phyloP scores from a whole-genome alignment of 345 rosid genomes.

The Clarkia xantiana region DNA sequence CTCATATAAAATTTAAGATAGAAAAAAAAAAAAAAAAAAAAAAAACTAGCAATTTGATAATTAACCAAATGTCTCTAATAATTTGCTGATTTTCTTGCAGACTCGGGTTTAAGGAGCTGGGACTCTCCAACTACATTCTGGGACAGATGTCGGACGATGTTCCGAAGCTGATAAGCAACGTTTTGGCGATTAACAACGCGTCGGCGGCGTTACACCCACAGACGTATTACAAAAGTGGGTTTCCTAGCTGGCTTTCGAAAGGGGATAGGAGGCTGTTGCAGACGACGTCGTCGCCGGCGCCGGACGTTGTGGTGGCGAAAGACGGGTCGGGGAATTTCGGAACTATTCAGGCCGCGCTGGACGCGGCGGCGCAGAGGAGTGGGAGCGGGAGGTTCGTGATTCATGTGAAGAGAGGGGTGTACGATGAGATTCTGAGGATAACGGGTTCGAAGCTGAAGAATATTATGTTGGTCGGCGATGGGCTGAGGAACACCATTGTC shows the following conservation, averaged over 20 bases:
- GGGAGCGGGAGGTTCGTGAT: conserved; percentile 57
- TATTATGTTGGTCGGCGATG: conserved; percentile 72
- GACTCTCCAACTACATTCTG: conserved; percentile 29
- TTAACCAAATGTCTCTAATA: too few species aligned
- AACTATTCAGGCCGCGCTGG: conserved; percentile 49
- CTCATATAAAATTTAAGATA: too few species aligned
- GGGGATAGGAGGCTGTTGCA: conserved; percentile 51
- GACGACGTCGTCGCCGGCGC: conserved; percentile 20
- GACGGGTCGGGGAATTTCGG: conserved; percentile 50
- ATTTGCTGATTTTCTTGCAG: too few species aligned
- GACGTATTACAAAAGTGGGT: conserved; percentile 24
- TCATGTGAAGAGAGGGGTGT: conserved; percentile 49
- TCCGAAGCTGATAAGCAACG: conserved; percentile 45
- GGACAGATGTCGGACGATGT: conserved; percentile 60
- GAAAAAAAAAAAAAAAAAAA: too few species aligned
- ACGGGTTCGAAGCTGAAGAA: conserved; percentile 31
- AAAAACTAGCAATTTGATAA: too few species aligned
- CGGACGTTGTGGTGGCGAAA: conserved; percentile 59
- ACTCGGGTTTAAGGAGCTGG: conserved; percentile 57
- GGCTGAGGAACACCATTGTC: conserved; percentile 43
- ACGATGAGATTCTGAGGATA: conserved; percentile 48
- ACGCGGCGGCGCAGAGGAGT: conserved; percentile 40
- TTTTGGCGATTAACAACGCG: conserved; percentile 35
- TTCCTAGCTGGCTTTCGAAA: conserved; percentile 55
- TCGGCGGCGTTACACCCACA: conserved; percentile 1